A percentile compares a stretch with the other conserved stretches of the same genome.
phyloP scores from a whole-genome alignment of 2,329 filamentous ascomycete genomes.

The Ilyonectria sp. region DNA sequence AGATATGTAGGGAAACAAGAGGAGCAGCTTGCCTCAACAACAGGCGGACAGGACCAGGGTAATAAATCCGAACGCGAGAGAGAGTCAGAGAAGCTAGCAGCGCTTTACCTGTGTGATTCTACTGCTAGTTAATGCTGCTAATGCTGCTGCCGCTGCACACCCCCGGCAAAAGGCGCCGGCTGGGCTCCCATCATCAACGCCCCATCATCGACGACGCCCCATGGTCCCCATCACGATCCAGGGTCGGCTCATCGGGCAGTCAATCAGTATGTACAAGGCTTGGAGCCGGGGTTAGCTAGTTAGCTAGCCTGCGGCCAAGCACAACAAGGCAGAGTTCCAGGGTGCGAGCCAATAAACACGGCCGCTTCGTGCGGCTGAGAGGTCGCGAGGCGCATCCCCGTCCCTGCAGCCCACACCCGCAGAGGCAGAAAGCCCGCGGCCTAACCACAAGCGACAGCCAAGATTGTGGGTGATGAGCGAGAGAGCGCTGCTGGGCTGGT shows the following conservation, averaged over 20 bases:
- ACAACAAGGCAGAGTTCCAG: constrained; percentile 42
- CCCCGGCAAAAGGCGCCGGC: constrained; percentile 21
- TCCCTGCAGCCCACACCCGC: constrained; percentile 13
- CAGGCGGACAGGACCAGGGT: constrained; percentile 21
- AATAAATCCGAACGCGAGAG: constrained; percentile 16
- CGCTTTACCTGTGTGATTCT: not conserved
- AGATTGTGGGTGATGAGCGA: constrained; percentile 2
- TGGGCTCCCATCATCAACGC: constrained; percentile 6
- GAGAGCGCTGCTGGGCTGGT: not conserved
- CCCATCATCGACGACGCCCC: not conserved
- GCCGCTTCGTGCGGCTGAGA: constrained; percentile 44
- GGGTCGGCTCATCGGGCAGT: constrained; percentile 36
- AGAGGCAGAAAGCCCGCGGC: not conserved
- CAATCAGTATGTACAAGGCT: constrained; percentile 39
- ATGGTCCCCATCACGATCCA: constrained; percentile 5
- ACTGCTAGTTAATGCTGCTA: constrained; percentile 5
- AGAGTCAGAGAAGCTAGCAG: constrained; percentile 15
- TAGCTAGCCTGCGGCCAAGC: constrained; percentile 28
- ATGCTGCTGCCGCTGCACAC: constrained; percentile 12
- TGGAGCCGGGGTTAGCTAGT: constrained; percentile 32
- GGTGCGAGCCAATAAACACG: constrained; percentile 35
- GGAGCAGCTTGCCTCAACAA: not conserved
- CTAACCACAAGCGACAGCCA: constrained; percentile 18
- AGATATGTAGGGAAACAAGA: constrained; percentile 21
- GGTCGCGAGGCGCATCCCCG: constrained; percentile 32